phyloP scores from a whole-genome alignment of 2,329 filamentous ascomycete genomes.

The Paecilomyces variotii region DNA sequence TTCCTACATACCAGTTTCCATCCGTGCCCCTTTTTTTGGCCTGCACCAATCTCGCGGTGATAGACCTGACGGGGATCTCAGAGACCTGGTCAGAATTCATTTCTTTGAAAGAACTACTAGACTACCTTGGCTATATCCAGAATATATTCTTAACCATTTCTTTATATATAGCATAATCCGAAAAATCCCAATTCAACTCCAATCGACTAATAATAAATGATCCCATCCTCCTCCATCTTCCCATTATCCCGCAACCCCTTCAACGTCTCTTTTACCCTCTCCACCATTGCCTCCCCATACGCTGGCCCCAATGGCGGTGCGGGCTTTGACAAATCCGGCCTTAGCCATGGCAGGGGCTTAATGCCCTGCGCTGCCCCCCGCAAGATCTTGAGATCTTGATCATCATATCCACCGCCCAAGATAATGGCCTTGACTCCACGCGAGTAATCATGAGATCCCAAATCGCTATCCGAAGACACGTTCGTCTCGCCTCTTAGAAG shows the following conservation, averaged over 20 bases:
- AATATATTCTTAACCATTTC: not conserved
- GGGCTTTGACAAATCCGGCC: conserved; percentile 12
- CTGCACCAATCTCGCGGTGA: too few species aligned
- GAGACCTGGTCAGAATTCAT: not conserved
- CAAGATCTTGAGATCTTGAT: conserved; percentile 7
- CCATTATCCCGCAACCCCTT: not conserved
- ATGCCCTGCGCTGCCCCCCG: conserved; percentile 9
- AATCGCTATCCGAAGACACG: conserved; percentile 6
- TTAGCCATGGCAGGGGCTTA: conserved; percentile 14
- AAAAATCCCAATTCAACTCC: not conserved
- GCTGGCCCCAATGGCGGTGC: conserved; percentile 13
- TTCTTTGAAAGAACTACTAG: not conserved
- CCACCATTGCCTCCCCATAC: conserved; percentile 12
- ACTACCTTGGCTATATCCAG: not conserved
- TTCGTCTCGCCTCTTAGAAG: conserved; percentile 11
- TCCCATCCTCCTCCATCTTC: not conserved
- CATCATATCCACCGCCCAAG: conserved; percentile 14
- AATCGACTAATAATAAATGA: not conserved
- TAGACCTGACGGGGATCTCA: too few species aligned
- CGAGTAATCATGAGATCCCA: conserved; percentile 15
- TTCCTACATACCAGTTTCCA: not conserved
- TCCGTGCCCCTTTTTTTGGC: not conserved
- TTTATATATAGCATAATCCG: not conserved
- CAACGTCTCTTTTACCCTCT: not conserved
- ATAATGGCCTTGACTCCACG: conserved; percentile 10